Conservation (phyloP, 441 rosid species). For the Erysimum cheiri region DNA sequence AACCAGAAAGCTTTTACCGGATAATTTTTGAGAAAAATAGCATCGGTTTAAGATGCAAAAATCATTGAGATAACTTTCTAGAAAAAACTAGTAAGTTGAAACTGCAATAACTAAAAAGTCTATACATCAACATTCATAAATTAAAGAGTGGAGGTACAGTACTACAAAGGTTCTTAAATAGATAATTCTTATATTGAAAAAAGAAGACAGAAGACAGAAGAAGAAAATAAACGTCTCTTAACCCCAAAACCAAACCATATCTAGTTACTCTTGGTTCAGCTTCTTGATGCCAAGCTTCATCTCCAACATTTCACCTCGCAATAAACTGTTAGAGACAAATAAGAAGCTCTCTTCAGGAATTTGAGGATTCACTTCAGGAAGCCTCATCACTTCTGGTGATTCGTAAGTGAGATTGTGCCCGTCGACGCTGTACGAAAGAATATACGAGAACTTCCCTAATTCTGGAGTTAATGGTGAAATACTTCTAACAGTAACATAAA, state of each 20-base stretch:
- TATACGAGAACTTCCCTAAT: background rate
- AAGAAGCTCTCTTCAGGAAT: background rate
- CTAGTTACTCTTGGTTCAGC: background rate
- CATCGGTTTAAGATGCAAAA: too few species aligned
- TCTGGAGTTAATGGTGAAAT: background rate
- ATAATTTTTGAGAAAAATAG: too few species aligned
- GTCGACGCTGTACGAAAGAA: background rate
- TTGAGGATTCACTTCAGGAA: background rate
- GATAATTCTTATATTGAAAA: background rate
- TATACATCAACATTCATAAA: background rate
- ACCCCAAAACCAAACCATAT: background rate
- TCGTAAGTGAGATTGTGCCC: background rate
- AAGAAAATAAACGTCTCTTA: background rate
- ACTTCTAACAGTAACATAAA: background rate
- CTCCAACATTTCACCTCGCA: conserved; percentile 1
- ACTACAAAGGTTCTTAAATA: background rate
- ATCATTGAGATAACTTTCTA: too few species aligned
- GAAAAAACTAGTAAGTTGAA: too few species aligned
- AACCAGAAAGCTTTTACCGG: too few species aligned
- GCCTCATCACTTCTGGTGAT: conserved; percentile 5
- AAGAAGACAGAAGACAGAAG: background rate
- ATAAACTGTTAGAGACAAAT: background rate
- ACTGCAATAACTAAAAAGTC: background rate
- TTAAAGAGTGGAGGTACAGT: background rate
- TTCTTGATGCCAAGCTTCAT: background rate